A percentile compares a stretch with the other conserved stretches of the same genome.
These are phyloP conservation scores for Tritrichomonas foetus DNA, from an alignment of 208 protist species.

Conservation along the genomic window DNA sequence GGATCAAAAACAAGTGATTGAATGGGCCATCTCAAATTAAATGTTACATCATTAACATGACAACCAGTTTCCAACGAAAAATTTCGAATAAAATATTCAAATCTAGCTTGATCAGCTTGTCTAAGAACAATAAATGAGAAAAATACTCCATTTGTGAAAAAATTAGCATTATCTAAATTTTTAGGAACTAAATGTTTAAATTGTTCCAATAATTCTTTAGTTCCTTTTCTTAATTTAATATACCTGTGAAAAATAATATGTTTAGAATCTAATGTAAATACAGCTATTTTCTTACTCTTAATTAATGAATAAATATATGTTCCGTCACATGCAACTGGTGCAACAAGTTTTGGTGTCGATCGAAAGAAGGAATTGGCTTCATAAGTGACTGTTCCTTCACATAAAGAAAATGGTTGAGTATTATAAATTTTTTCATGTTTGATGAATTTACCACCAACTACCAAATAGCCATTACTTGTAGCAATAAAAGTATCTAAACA, in stretches of 20 bases:
- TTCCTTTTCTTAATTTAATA: background rate
- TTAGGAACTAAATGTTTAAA: background rate
- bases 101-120: background rate
- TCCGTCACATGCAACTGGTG: background rate
- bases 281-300: background rate
- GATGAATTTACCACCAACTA: background rate
- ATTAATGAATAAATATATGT: background rate
- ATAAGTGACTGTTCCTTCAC: background rate
- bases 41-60: background rate
- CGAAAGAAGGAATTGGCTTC: background rate
- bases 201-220: background rate
- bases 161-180: background rate
- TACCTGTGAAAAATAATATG: background rate
- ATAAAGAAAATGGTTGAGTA: background rate
- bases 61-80: background rate
- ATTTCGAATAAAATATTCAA: background rate
- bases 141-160: background rate
- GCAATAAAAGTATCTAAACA: background rate
- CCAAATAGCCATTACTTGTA: background rate
- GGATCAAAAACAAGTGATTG: background rate
- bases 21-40: background rate
- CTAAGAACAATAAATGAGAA: background rate
- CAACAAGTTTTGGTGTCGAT: background rate
- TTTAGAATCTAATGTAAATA: background rate
- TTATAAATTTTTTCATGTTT: background rate